Conservation (phyloP, 2,329 filamentous ascomycete species). For the Neocucurbitaria cava region DNA sequence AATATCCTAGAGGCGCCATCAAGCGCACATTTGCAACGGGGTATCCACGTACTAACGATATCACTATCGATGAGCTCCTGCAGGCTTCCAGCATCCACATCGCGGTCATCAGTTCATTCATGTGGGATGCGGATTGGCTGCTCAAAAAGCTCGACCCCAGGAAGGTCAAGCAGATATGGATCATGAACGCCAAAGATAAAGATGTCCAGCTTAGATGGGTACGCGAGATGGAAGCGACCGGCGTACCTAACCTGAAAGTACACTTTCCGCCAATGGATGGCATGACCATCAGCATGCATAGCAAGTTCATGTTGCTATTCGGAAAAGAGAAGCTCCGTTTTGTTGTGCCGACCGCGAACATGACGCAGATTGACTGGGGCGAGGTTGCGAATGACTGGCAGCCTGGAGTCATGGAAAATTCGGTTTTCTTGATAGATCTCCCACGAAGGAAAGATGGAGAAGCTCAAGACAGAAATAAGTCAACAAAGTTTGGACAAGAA, state of each 20-base stretch:
- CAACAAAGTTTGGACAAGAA: conserved; percentile 71
- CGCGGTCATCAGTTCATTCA: conserved; percentile 84
- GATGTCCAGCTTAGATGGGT: conserved; percentile 32
- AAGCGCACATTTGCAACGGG: conserved; percentile 82
- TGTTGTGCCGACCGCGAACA: conserved; percentile 85
- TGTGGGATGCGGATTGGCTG: conserved; percentile 84
- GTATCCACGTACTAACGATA: conserved; percentile 71
- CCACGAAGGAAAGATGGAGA: conserved; percentile 60
- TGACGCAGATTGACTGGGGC: conserved; percentile 88
- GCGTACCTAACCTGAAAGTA: conserved; percentile 63
- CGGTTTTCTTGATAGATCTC: conserved; percentile 90
- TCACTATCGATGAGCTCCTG: conserved; percentile 87
- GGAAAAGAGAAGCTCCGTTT: conserved; percentile 76
- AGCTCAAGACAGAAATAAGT: conserved; percentile 33
- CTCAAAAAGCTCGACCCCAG: conserved; percentile 69
- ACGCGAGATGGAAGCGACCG: conserved; percentile 38
- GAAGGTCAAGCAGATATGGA: conserved; percentile 59
- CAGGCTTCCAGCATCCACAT: conserved; percentile 75
- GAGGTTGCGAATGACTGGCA: conserved; percentile 65
- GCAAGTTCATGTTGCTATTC: conserved; percentile 90
- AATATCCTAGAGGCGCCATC: conserved; percentile 69
- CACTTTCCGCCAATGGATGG: conserved; percentile 85
- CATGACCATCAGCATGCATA: conserved; percentile 81
- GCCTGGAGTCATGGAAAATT: conserved; percentile 50
- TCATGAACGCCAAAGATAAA: conserved; percentile 66